Base-by-base conservation (phyloP, 2,329 filamentous ascomycete genomes). In the Ascomycota sp. region DNA sequence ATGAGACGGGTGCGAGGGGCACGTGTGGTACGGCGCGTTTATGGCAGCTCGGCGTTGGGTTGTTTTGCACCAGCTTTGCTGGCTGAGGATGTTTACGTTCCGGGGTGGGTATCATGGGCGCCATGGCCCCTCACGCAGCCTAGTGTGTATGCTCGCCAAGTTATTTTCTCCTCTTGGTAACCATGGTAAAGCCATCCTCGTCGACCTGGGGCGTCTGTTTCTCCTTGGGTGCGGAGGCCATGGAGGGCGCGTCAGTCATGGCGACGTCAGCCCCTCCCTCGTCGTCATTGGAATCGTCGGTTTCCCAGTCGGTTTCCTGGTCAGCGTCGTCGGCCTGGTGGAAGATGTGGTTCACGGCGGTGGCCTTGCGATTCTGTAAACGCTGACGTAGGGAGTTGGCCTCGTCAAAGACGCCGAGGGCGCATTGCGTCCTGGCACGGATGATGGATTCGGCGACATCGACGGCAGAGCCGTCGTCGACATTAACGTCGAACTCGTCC, bases 401-500 rank as follows among this genome's bases (percentile, higher is more conserved):
- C 35, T 64, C 64, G n/a, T 57, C 59, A 37, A 77, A 75, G 33
- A 73, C 62, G 11, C 78, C 77, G 36, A 66, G 63, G 33, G 61
- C 58, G 42, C 73, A 71, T 45, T 78, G 65, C 34, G 60, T 59
- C 42, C 72, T 63, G 37, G 86, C 55, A 30, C 63, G 61, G 49
- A 91, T 55, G 34, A 95, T 79, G 41, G 73, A 63, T 34, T 61
- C 59, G 8, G 83, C 83, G 6, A 92, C 69, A 32, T 75, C 67
- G 31, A 66, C 71, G 22, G 74, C 78, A 28, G 75, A 86, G 42
- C 83, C 85, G 51, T 98, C 89, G 44, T 95, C 89, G 20, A 94
- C 69, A 33, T 80, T 75, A 32, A 89, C 77, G 44, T 93, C 83
- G 45, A 95, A 98, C 53, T 98, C 89, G 56, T 95, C 89, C 37